These are phyloP conservation scores for Caloboletus firmus DNA, from an alignment of 1,284 basidiomycete species.

Conservation along the genomic window DNA sequence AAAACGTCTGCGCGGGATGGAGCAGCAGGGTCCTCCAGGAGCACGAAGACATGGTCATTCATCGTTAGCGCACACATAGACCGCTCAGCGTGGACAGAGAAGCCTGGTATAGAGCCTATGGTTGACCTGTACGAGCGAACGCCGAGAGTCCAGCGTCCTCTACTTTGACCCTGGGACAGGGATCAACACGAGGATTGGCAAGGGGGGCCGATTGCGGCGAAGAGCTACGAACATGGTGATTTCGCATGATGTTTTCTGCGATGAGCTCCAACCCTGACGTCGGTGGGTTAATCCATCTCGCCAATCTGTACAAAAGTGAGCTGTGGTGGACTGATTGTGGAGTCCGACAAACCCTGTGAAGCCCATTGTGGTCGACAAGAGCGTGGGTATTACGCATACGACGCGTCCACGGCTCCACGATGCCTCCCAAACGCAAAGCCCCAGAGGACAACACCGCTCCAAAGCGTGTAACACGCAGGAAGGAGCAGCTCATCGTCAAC, in stretches of 20 bases:
- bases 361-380: slow-evolving; percentile 46
- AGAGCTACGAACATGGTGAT: slow-evolving; percentile 59
- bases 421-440: slow-evolving; percentile 54
- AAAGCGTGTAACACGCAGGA: slow-evolving; percentile 14
- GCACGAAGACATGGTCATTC: slow-evolving; percentile 74
- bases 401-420: slow-evolving; percentile 38
- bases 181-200: slow-evolving; percentile 18
- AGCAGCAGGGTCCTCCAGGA: slow-evolving; percentile 69
- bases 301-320: slow-evolving; percentile 48
- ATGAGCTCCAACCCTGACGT: slow-evolving; percentile 66
- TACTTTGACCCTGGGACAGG: slow-evolving; percentile 48
- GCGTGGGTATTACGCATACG: slow-evolving; percentile 15
- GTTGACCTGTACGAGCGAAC: slow-evolving; percentile 73
- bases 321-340: neutral
- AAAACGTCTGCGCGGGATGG: slow-evolving; percentile 63
- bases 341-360: slow-evolving; percentile 54
- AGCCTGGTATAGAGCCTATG: slow-evolving; percentile 51
- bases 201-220: slow-evolving; percentile 7
- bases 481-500: neutral
- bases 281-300: slow-evolving; percentile 78
- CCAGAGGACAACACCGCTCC: slow-evolving; percentile 16
- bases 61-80: slow-evolving; percentile 72
- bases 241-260: slow-evolving; percentile 62
- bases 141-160: slow-evolving; percentile 65
- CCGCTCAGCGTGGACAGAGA: slow-evolving; percentile 56